phyloP scores from a whole-genome alignment of 140 eudicot species.

The Stevia rebaudiana region DNA sequence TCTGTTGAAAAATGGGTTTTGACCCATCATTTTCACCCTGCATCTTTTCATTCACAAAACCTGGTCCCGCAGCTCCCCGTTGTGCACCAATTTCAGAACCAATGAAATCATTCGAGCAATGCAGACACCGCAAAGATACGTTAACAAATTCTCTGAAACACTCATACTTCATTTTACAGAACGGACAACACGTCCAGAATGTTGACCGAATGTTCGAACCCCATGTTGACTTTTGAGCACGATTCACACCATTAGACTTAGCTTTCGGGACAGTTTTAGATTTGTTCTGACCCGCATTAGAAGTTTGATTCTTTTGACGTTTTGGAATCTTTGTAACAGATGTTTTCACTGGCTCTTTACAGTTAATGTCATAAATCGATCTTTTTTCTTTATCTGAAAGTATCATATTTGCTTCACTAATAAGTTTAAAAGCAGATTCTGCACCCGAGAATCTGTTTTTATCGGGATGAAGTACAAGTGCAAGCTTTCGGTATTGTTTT shows the following conservation, averaged over 20 bases:
- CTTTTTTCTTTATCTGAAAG: conserved; percentile 59
- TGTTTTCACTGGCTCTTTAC: conserved; percentile 25
- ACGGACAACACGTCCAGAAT: conserved; percentile 79
- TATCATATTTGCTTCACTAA: conserved; percentile 66
- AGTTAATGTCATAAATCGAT: conserved; percentile 46
- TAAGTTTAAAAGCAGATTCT: conserved; percentile 84
- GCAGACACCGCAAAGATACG: conserved; percentile 43
- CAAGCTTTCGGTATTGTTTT: conserved; percentile 76
- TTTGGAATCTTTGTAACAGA: conserved; percentile 32
- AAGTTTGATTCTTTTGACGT: conserved; percentile 26
- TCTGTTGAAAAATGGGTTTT: conserved; percentile 13
- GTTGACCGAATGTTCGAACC: conserved; percentile 20
- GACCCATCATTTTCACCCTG: conserved; percentile 19
- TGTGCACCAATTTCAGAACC: conserved; percentile 46
- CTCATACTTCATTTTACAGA: conserved; percentile 45
- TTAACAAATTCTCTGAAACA: conserved; percentile 33
- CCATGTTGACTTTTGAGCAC: conserved; percentile 22
- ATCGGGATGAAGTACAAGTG: conserved; percentile 73
- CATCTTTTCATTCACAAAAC: conserved; percentile 25
- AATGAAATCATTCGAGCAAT: conserved; percentile 42
- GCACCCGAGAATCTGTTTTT: conserved; percentile 84
- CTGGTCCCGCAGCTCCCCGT: conserved; percentile 20
- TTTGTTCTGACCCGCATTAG: conserved; percentile 22
- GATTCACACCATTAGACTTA: no score
- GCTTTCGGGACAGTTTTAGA: no score